These are phyloP conservation scores for Sclerotinia spermophila DNA, from an alignment of 2,329 filamentous ascomycete species.

Conservation along the genomic window DNA sequence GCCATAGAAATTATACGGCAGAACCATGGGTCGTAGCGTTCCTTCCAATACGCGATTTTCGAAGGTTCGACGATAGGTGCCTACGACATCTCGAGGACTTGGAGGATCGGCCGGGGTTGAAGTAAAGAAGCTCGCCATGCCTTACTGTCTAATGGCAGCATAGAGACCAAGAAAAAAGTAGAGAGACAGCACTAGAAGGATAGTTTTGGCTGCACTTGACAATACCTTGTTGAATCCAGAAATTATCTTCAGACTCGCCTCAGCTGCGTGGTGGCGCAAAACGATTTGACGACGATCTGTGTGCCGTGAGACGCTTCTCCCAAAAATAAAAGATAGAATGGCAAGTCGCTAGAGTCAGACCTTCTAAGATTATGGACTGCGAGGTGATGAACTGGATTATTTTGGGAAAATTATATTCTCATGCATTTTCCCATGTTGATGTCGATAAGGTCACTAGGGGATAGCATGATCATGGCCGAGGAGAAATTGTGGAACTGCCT, in stretches of 20 bases:
- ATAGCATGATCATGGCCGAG: background rate
- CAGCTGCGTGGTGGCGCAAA: background rate
- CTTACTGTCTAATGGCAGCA: background rate
- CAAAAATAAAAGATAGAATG: background rate
- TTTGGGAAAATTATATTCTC: background rate
- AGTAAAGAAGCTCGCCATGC: slow-evolving; percentile 9
- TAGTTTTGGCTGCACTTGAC: background rate
- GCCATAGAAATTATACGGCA: slow-evolving; percentile 51
- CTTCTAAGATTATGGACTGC: background rate
- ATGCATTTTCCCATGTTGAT: background rate
- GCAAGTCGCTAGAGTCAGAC: background rate
- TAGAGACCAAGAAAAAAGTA: background rate
- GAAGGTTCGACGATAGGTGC: slow-evolving; percentile 41
- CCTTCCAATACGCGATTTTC: slow-evolving; percentile 40
- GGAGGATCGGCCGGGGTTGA: slow-evolving; percentile 7
- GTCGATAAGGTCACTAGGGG: background rate
- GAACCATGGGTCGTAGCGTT: slow-evolving; percentile 45
- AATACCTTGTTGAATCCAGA: background rate
- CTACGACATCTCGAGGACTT: slow-evolving; percentile 30
- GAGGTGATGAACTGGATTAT: background rate
- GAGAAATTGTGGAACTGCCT: background rate
- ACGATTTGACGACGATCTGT: background rate
- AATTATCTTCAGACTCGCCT: background rate
- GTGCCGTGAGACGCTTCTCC: background rate
- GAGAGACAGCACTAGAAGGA: background rate